Conservation (phyloP, 2,329 filamentous ascomycete genomes). For the Elsinoe arachidis region DNA sequence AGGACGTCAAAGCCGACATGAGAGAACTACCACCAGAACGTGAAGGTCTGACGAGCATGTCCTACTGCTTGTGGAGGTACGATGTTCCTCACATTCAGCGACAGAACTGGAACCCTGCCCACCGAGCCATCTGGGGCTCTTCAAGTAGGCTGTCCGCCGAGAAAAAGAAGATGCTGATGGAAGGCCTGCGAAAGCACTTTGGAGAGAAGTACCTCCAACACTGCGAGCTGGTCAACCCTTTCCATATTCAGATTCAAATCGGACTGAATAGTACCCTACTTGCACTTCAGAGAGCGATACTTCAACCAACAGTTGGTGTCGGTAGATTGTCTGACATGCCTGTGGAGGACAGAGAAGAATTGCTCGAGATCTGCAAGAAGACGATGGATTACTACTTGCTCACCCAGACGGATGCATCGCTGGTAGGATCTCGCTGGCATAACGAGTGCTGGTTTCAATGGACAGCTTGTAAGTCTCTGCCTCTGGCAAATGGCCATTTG, state of each 20-base stretch:
- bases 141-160: neutral
- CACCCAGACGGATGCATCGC: neutral
- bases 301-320: slow-evolving; percentile 3
- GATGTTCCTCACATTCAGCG: slow-evolving; percentile 10
- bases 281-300: slow-evolving; percentile 10
- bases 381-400: slow-evolving; percentile 13
- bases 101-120: neutral
- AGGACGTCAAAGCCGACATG: slow-evolving; percentile 4
- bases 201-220: slow-evolving; percentile 14
- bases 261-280: slow-evolving; percentile 4
- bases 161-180: neutral
- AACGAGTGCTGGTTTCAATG: slow-evolving; percentile 14
- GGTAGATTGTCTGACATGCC: neutral
- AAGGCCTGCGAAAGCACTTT: slow-evolving; percentile 9
- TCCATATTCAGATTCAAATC: slow-evolving; percentile 13
- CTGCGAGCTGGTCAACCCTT: slow-evolving; percentile 15
- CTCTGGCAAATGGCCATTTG: neutral
- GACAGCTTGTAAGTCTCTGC: slow-evolving; percentile 12
- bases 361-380: slow-evolving; percentile 5
- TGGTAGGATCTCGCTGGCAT: slow-evolving; percentile 12
- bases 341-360: neutral
- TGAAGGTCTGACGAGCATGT: slow-evolving; percentile 13
- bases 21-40: slow-evolving; percentile 4
- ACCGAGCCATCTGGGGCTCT: slow-evolving; percentile 10
- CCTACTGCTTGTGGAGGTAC: slow-evolving; percentile 12